Percentiles rank a stretch among this genome's conserved stretches.
Conservation (phyloP, 345 rosid genomes). For the Euclidium syriacum region DNA sequence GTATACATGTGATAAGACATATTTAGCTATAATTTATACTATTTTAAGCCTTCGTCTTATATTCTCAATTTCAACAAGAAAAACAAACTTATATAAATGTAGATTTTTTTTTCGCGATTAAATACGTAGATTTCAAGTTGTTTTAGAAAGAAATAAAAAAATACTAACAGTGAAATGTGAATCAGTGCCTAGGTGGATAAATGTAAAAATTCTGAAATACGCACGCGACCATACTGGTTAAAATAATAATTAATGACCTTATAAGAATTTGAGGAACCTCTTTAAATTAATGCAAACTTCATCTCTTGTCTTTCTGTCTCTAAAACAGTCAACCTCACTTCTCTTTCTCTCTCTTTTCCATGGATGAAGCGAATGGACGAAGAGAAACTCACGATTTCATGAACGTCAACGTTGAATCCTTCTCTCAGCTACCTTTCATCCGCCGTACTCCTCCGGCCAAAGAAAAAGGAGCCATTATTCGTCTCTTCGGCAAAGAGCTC, state of each 20-base stretch:
- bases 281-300: constrained; percentile 27
- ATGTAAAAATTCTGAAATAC: constrained; percentile 1
- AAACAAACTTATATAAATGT: no score
- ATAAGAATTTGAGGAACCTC: constrained; percentile 24
- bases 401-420: constrained; percentile 49
- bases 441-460: constrained; percentile 64
- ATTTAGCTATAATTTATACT: no score
- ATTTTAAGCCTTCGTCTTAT: no score
- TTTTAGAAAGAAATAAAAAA: not conserved
- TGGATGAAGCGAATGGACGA: constrained; percentile 30
- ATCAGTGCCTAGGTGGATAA: not conserved
- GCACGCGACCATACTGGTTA: not conserved
- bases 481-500: constrained; percentile 88
- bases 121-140: not conserved
- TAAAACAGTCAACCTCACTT: constrained; percentile 26
- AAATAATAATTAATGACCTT: constrained; percentile 13
- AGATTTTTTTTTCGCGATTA: no score
- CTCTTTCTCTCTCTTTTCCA: constrained; percentile 25
- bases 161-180: not conserved
- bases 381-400: constrained; percentile 53
- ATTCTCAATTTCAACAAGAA: no score
- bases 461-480: constrained; percentile 50
- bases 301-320: constrained; percentile 24
- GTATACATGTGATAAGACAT: no score
- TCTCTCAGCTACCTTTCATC: constrained; percentile 54